Evolutionary conservation across 1,284 basidiomycete genomes (phyloP), one percentile per base, ranked within the genome.

Genomic region (Trametes polyzona): DNA sequence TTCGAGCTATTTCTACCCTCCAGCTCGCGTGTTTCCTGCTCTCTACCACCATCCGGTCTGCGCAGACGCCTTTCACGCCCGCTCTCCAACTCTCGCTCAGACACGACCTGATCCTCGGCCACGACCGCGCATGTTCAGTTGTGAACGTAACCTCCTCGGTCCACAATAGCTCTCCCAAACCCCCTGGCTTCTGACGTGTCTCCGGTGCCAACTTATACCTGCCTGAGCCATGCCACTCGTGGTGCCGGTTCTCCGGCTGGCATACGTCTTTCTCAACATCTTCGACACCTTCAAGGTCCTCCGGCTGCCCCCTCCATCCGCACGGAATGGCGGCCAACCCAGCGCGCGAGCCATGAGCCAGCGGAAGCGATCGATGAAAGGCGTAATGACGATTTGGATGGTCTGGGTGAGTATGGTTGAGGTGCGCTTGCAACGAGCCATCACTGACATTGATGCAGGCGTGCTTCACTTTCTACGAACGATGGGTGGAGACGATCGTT

Each of bases 211-310:
- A 54, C 44, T 61, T 14, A 51, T 59, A 49, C 41, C 47, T 19
- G 23, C 17, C 42, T 37, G 55, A 47, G 61, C 59, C 32, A 92
- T 92, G 90, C 80, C 84, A 47, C 73, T 92, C 58, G 77, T 90
- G 56, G 84, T 90, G 46, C 85, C 86, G 33, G 66, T 78, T 61
- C 82, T 93, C 39, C 86, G 88, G 29, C 69, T 88, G 58, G 76
- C 79, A 60, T 82, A 91, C 72, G 78, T 92, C 36, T 86, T 91
- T 70, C 75, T 88, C 63, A 93, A 93, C 70, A 77, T 92, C 37
- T 93, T 87, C 64, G 88, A 90, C 60, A 88, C 91, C 1, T 93
- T 86, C 79, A 93, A 93, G 75, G 87, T 84, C 0, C 77, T 93
- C 57, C 88, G 88, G 66, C 70, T 72, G 2, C 89, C 90, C 1